Conservation (phyloP, 1,284 basidiomycete species). For the Ustilago nuda region DNA sequence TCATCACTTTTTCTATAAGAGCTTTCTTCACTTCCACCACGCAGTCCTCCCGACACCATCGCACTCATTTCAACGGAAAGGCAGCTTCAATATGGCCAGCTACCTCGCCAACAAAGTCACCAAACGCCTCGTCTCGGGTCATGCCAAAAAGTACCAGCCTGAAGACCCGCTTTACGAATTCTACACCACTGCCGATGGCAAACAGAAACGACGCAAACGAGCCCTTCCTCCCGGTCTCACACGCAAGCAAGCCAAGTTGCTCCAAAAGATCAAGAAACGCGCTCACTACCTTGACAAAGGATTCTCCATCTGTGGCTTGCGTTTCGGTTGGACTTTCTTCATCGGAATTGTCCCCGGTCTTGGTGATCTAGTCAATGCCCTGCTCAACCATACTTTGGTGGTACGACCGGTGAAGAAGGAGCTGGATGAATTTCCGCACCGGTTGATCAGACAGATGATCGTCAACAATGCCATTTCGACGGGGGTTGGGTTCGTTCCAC, state of each 20-base stretch:
- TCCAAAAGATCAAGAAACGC: constrained; percentile 72
- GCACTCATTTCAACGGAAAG: neutral
- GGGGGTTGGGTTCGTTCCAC: constrained; percentile 79
- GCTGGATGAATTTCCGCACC: constrained; percentile 73
- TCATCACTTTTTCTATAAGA: neutral
- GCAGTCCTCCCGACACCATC: neutral
- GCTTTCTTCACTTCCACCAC: neutral
- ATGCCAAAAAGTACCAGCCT: constrained; percentile 60
- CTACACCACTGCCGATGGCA: constrained; percentile 77
- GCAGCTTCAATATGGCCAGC: constrained; percentile 40
- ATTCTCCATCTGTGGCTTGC: constrained; percentile 82
- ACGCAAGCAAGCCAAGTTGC: constrained; percentile 79
- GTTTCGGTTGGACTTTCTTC: constrained; percentile 80
- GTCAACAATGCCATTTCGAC: constrained; percentile 82
- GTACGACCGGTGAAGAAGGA: constrained; percentile 78
- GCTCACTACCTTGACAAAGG: constrained; percentile 94
- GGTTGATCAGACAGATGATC: constrained; percentile 73
- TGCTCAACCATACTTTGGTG: constrained; percentile 82
- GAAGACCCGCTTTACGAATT: constrained; percentile 83
- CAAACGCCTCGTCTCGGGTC: constrained; percentile 43
- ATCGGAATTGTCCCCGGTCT: constrained; percentile 79
- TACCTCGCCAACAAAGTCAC: constrained; percentile 55
- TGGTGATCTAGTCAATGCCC: constrained; percentile 77
- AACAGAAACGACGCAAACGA: constrained; percentile 77
- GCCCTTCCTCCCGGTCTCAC: constrained; percentile 82